Base-by-base conservation (phyloP, 805 yeast genomes). In the Candida glaebosa region DNA sequence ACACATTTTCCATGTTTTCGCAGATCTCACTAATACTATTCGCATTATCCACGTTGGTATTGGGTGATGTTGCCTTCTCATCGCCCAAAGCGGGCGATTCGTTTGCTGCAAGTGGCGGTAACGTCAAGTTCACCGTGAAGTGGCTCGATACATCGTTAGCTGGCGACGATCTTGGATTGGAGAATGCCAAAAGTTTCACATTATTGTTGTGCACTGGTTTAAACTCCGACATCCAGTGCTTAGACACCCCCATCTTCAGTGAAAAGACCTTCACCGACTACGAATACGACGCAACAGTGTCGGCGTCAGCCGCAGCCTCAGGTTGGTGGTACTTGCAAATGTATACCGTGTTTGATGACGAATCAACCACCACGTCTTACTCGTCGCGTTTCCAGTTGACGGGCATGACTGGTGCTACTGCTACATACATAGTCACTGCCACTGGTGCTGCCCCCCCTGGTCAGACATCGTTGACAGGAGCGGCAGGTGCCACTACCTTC, bases 251-350 rank as follows among this genome's bases (percentile, higher is more conserved):
- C 2, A 44, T 61, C 12, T 64, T 53, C 24, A 44, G 49, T 32
- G 40, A 43, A 22, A 31, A 52, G 41, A 31, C 52, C 7, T 34
- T 55, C 18, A n/a, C 51, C 4, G 34, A 46, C 6, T 51, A 54
- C 38, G 41, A 58, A 2, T 78, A 75, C 51, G 56, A 69, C 1
- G 77, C 81, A 1, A 33, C 60, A 0, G 53, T 82, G 38, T 65
- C 67, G 8, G 60, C 78, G 2, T 41, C 65, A 18, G 54, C 54
- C 8, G 83, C 78, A 28, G 79, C 79, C 2, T 60, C 73, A 54
- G 99, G 99, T 22, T 61, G 63, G 44, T 91, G 77, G 62, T 87
- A 67, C 60, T 59, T 91, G 48, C 97, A 91, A 66, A 58, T 89
- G 24, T 76, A 72, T 47, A 77, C 87, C 1, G 44, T 51, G 7